Base-by-base conservation (phyloP, 805 yeast species). In the Cyberlindnera lachancei region DNA sequence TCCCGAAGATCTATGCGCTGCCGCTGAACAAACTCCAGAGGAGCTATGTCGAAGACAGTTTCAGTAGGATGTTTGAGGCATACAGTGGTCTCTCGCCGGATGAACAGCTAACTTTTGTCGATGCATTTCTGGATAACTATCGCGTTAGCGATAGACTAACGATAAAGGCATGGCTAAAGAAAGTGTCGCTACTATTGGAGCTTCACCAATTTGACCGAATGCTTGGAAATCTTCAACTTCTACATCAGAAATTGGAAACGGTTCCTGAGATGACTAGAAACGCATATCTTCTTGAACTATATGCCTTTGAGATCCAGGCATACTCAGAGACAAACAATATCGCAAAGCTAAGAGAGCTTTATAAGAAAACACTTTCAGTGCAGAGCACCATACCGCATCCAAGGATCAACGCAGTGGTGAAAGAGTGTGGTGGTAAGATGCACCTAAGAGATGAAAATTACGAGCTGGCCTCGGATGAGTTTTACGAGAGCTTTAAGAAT, bases 301-400 rank as follows among this genome's bases (percentile, higher is more conserved):
- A 79, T 15, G 82, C 92, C 0, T 64, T 74, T 4, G 80, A 79
- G 47, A 79, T 83, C 37, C 70, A 70, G 34, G 64, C 73, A 27
- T 60, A 66, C 21, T 58, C 74, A 3, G 63, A 57, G 21, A 50
- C 56, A 10, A 55, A 61, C 8, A 46, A 64, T 18, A 44, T 61
- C 19, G 38, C 61, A 4, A 55, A 59, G 35, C 56, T 80, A 26
- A 63, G 64, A 33, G 59, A 64, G 30, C 58, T 77, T 15, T 73
- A 79, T 41, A 55, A 61, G 18, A 59, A 70, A 38, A 63, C 79
- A 0, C 41, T 59, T n/a, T 41, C 53, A 6, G 59, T 77, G 15
- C 67, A 70, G 7, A 62, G 76, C 1, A 81, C 84, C 3, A 77
- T 81, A 3, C 81, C 87, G 1, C 94, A 85, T 47, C 87, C 94